Percentiles rank a stretch among this genome's conserved stretches.
These are phyloP conservation scores for Solanum sejunctum DNA, from an alignment of 257 asterid genomes.

Conservation along the genomic window DNA sequence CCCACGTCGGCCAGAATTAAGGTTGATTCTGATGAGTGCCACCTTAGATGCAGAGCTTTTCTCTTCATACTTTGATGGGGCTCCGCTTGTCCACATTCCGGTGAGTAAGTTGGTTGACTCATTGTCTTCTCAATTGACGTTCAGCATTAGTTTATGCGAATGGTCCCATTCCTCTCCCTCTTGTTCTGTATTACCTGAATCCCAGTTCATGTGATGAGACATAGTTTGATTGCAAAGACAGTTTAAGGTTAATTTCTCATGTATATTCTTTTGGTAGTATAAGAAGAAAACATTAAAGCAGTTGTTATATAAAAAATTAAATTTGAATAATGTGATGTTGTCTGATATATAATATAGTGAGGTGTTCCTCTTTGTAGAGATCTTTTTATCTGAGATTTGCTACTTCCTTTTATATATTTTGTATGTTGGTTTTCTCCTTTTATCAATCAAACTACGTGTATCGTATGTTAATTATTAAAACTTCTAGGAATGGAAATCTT, in stretches of 20 bases:
- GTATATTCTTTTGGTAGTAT: background rate
- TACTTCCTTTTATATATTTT: background rate
- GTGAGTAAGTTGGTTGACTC: constrained; percentile 27
- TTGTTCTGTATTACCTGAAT: background rate
- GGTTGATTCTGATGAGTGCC: constrained; percentile 96
- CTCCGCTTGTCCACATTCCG: constrained; percentile 62
- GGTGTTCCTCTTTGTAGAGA: background rate
- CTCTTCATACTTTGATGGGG: constrained; percentile 80
- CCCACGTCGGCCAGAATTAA: constrained; percentile 84
- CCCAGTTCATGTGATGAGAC: background rate
- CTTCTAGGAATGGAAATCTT: background rate
- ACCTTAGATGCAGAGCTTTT: constrained; percentile 84
- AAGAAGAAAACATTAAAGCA: background rate
- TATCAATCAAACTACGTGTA: background rate
- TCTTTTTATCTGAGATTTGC: background rate
- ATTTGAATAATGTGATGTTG: background rate
- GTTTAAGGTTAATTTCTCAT: background rate
- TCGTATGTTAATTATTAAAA: background rate
- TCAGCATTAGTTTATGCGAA: background rate
- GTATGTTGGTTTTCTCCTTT: background rate
- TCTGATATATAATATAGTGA: background rate
- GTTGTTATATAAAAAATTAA: background rate
- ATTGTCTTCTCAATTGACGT: background rate
- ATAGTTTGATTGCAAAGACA: background rate
- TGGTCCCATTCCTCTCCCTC: background rate